Base-by-base conservation (phyloP, 257 asterid species). In the Oldenlandia corymbosa region DNA sequence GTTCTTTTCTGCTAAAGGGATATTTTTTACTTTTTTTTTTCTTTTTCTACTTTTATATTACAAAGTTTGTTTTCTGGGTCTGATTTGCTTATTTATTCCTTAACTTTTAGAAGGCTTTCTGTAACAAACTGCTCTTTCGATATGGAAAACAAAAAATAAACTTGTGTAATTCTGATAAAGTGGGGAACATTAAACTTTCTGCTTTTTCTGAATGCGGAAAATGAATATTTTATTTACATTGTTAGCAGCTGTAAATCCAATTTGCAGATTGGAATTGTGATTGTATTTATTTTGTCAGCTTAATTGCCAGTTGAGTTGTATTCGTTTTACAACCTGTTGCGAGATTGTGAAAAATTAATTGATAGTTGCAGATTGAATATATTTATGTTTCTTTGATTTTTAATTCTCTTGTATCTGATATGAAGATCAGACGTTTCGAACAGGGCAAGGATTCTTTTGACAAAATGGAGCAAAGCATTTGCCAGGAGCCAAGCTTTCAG, bases 401-500 rank as follows among this genome's bases (percentile, higher is more conserved):
- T 59, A 61, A 65, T 64, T 65, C 93, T 85, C 86, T 82, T 83
- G 82, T 73, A 78, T 81, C 92, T 85, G 81, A 83, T 93, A 84
- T 84, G 88, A 84, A 82, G 83, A 79, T 80, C 97, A 93, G 99
- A 86, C 76, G 77, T 93, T 79, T 83, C 99, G 70, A 79, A 84
- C 92, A 93, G 94, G 92, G 97, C 99, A 72, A 86, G 88, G 69
- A 69, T 75, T 75, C 79, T 93, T 58, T 77, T 93, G 65, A 71
- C 89, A 24, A 84, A 79, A 68, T 93, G 93, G 96, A 90, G 95
- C 85, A 88, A 85, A 49, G 79, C 80, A 67, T 85, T 87, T 31
- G 90, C 85, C 42, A 85, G 81, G 80, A 83, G 82, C 73, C 82
- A 84, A 71, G 80, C 87, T 42, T 64, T 74, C 55, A 85, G 79